A percentile compares a stretch with the other conserved stretches of the same genome.
Conservation (phyloP, 768 basidiomycete species). For the Phylloporus arenicola region DNA sequence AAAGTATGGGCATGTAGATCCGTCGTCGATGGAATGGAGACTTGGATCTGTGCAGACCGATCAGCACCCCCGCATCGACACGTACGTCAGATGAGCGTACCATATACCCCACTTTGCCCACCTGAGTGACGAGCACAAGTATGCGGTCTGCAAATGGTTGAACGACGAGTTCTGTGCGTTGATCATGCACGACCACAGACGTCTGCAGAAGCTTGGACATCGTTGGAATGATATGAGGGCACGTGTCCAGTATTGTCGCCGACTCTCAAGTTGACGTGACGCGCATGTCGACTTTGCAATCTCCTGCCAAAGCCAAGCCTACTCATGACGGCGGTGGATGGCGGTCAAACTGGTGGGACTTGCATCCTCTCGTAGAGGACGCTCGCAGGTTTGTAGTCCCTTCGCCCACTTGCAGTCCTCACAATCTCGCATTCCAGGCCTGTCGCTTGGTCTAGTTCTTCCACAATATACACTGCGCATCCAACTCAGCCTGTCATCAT, state of each 20-base stretch:
- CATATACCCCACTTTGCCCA: conserved; percentile 85
- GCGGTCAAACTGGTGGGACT: conserved; percentile 72
- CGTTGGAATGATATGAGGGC: not conserved
- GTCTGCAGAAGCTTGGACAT: conserved; percentile 37
- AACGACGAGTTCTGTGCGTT: conserved; percentile 66
- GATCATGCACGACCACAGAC: conserved; percentile 48
- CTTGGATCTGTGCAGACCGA: conserved; percentile 60
- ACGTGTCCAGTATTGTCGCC: not conserved
- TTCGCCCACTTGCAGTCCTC: not conserved
- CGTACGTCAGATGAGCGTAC: conserved; percentile 36
- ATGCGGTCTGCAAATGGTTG: conserved; percentile 77
- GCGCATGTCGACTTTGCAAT: conserved; percentile 26
- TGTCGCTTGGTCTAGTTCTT: conserved; percentile 64
- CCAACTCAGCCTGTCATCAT: conserved; percentile 53
- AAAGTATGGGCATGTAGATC: conserved; percentile 37
- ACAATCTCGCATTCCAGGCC: conserved; percentile 41
- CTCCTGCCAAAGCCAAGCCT: conserved; percentile 50
- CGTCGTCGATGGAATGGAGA: conserved; percentile 60
- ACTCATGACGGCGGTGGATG: conserved; percentile 45
- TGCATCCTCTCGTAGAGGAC: conserved; percentile 55
- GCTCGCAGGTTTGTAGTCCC: conserved; percentile 41
- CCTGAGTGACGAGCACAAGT: conserved; percentile 84
- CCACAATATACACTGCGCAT: conserved; percentile 65
- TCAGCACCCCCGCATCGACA: conserved; percentile 5
- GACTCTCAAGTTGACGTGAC: not conserved